A percentile compares a stretch with the other conserved stretches of the same genome.
Conservation (phyloP, 1,284 basidiomycete genomes). For the Puccinia triticina region DNA sequence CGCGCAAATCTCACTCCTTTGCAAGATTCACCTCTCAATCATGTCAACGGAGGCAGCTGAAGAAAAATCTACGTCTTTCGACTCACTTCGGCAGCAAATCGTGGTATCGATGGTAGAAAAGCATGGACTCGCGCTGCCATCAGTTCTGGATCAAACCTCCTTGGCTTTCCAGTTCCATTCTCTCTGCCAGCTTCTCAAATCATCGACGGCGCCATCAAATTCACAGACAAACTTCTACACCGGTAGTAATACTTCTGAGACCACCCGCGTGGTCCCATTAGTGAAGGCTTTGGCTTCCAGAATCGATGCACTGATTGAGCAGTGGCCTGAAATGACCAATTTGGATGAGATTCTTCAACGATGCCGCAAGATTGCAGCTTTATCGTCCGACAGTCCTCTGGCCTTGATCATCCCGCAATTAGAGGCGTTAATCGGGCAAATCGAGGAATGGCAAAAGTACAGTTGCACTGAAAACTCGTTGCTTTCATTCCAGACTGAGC, state of each 20-base stretch:
- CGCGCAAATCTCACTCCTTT: slow-evolving; percentile 17
- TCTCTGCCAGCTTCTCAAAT: slow-evolving; percentile 28
- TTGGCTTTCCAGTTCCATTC: slow-evolving; percentile 30
- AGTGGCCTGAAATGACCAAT: slow-evolving; percentile 98
- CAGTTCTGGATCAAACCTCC: slow-evolving; percentile 30
- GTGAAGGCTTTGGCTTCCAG: slow-evolving; percentile 9
- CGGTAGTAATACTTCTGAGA: slow-evolving; percentile 38
- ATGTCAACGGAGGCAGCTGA: neutral
- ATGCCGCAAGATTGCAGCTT: slow-evolving; percentile 71
- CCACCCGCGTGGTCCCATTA: slow-evolving; percentile 37
- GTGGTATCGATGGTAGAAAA: slow-evolving; percentile 32
- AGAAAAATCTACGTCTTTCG: slow-evolving; percentile 11
- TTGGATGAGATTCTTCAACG: slow-evolving; percentile 79
- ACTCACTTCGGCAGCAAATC: slow-evolving; percentile 37
- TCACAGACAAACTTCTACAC: slow-evolving; percentile 33
- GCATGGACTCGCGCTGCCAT: slow-evolving; percentile 23
- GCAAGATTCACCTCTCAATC: slow-evolving; percentile 40
- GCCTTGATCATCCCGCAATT: slow-evolving; percentile 81
- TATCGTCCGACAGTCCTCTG: slow-evolving; percentile 74
- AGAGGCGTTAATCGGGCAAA: slow-evolving; percentile 83
- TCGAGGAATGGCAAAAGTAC: slow-evolving; percentile 96
- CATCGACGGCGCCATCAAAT: neutral
- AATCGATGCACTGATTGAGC: slow-evolving; percentile 65
- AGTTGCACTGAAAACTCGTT: slow-evolving; percentile 85
- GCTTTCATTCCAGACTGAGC: slow-evolving; percentile 68